Evolutionary conservation across 1,139 yeast genomes (phyloP), one percentile per base, ranked within the genome.

Genomic region (Suhomyces atakaporum): DNA sequence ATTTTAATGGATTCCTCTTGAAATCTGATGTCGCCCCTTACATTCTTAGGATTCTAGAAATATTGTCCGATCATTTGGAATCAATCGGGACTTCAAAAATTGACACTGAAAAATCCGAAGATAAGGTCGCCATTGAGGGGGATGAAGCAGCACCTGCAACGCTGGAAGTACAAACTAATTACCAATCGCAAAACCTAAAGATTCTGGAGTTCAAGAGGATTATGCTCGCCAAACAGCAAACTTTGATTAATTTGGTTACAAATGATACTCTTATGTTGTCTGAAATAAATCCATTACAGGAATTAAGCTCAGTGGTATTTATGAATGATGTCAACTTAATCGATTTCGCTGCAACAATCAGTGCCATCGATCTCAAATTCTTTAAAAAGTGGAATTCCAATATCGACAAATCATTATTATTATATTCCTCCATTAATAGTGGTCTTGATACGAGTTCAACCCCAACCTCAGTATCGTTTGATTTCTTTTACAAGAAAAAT

Each of bases 311-410:
- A 3, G 41, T 46, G 8, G 50, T 74, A 33, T 60, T 84, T 38
- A 62, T 69, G 49, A 52, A 63, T 27, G 62, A 65, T 16, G 44
- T 73, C 16, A 76, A 79, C 45, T 53, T 79, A 21, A 62, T 72
- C 6, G 69, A 66, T 8, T 60, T 84, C 29, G 80, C 85, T 0
- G 54, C 63, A n/a, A 75, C 77, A 36, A 71, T 84, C 27, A 78
- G 77, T 43, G 58, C 69, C 12, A 76, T 84, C 31, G 84, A 81
- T 50, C 58, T 78, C 43, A 70, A 68, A 36, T 84, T 79, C 51
- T 75, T 73, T 52, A 60, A 58, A 19, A 58, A 63, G 9, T 90
- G 97, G 97, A 82, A 87, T 36, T 89, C 96, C 3, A 76, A 83
- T 43, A 53, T 65, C 25, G 77, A 72, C 45, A 70, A 70, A 44